A percentile compares a stretch with the other conserved stretches of the same genome.
These are phyloP conservation scores for Yamadazyma pseudoaaseri DNA, from an alignment of 1,139 yeast genomes.

Conservation along the genomic window DNA sequence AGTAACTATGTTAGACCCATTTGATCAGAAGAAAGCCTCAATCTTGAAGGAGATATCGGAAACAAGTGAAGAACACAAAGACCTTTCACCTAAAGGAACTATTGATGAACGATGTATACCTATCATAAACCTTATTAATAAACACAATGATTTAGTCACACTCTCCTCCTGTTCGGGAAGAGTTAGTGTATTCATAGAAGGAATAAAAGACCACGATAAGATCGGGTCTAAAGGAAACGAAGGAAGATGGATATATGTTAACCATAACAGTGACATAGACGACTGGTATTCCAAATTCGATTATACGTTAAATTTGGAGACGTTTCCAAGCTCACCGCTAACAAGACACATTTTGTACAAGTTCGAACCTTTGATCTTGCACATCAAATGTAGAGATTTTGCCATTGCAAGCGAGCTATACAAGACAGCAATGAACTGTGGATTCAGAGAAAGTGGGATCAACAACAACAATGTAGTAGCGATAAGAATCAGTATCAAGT, in stretches of 20 bases:
- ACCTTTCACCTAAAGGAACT: slow-evolving; percentile 82
- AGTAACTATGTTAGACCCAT: slow-evolving; percentile 44
- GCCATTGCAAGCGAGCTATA: slow-evolving; percentile 60
- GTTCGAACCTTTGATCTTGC: slow-evolving; percentile 82
- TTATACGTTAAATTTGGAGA: slow-evolving; percentile 19
- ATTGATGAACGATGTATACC: slow-evolving; percentile 74
- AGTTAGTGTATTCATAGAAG: slow-evolving; percentile 78
- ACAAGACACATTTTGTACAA: slow-evolving; percentile 66
- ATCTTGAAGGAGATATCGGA: slow-evolving; percentile 56
- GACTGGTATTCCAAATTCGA: slow-evolving; percentile 48
- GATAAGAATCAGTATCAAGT: slow-evolving; percentile 64
- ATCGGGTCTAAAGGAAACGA: slow-evolving; percentile 86
- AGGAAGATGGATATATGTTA: slow-evolving; percentile 82
- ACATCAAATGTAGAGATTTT: slow-evolving; percentile 71
- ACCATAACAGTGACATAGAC: slow-evolving; percentile 59
- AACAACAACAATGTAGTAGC: slow-evolving; percentile 81
- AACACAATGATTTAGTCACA: slow-evolving; percentile 68
- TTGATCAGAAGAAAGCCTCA: slow-evolving; percentile 64
- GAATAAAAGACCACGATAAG: slow-evolving; percentile 40
- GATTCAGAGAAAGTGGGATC: slow-evolving; percentile 85
- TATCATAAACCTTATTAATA: slow-evolving; percentile 63
- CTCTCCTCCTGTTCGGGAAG: slow-evolving; percentile 90
- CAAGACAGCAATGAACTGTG: slow-evolving; percentile 76
- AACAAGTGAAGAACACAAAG: slow-evolving; percentile 47
- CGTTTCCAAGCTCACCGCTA: slow-evolving; percentile 11